Conservation (phyloP, 2,329 filamentous ascomycete genomes). For the Apiospora saccharicola region DNA sequence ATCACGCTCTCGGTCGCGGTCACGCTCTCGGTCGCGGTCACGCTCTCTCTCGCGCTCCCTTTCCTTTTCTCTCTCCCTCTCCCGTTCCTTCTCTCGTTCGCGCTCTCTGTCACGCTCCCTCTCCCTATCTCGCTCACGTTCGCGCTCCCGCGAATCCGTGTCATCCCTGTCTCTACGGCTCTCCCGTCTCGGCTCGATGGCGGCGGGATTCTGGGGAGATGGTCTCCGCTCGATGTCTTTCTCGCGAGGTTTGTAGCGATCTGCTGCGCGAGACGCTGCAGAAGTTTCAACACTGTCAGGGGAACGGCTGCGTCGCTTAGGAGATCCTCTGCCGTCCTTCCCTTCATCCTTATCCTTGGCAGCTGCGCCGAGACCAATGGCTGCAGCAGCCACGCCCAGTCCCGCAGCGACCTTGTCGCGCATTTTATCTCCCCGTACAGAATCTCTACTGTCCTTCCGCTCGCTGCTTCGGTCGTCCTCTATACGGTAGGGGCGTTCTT, state of each 20-base stretch:
- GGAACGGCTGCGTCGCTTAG: conserved; percentile 37
- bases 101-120: conserved; percentile 31
- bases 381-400: conserved; percentile 56
- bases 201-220: conserved; percentile 34
- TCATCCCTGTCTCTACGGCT: conserved; percentile 22
- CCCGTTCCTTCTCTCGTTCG: conserved; percentile 30
- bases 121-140: conserved; percentile 29
- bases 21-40: conserved; percentile 33
- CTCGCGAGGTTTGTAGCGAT: conserved; percentile 42
- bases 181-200: conserved; percentile 39
- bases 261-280: conserved; percentile 35
- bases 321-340: conserved; percentile 40
- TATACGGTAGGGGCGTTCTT: conserved; percentile 32
- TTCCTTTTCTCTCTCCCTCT: conserved; percentile 31
- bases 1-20: conserved; percentile 29
- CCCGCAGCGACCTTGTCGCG: conserved; percentile 58
- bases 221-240: conserved; percentile 35
- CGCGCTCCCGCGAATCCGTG: conserved; percentile 32
- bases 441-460: conserved; percentile 37
- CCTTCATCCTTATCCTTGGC: conserved; percentile 50
- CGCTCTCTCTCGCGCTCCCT: conserved; percentile 33
- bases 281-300: conserved; percentile 38
- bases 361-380: conserved; percentile 51
- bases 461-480: conserved; percentile 37
- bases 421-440: conserved; percentile 46